These are phyloP conservation scores for Ophiosphaerella korrae DNA, from an alignment of 2,329 filamentous ascomycete genomes.

Conservation along the genomic window DNA sequence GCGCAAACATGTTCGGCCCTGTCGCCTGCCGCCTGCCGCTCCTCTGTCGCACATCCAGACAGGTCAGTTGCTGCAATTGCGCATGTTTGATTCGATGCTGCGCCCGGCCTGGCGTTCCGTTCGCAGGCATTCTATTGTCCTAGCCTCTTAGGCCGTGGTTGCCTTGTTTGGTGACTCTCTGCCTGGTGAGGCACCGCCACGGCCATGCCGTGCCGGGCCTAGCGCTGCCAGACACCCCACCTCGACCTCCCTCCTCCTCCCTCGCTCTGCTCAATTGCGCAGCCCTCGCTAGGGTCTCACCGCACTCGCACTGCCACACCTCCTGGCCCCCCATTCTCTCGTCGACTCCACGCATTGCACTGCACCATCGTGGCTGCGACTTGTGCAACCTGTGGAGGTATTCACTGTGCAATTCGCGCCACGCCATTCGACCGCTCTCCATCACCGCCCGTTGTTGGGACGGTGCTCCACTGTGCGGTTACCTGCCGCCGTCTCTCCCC, in stretches of 20 bases:
- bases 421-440: neutral
- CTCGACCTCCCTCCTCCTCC: slow-evolving; percentile 3
- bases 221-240: slow-evolving; percentile 11
- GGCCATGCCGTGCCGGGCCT: slow-evolving; percentile 23
- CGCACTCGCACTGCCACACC: slow-evolving; percentile 11
- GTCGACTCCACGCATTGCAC: slow-evolving; percentile 3
- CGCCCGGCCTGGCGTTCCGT: slow-evolving; percentile 23
- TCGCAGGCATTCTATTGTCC: slow-evolving; percentile 20
- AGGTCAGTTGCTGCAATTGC: slow-evolving; percentile 15
- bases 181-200: slow-evolving; percentile 17
- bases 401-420: slow-evolving; percentile 5
- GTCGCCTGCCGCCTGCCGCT: slow-evolving; percentile 1
- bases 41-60: slow-evolving; percentile 13
- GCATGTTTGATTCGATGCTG: slow-evolving; percentile 18
- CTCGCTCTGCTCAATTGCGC: slow-evolving; percentile 21
- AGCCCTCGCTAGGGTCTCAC: slow-evolving; percentile 24
- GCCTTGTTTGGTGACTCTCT: slow-evolving; percentile 15
- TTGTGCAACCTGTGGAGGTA: neutral
- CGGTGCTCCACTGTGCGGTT: neutral
- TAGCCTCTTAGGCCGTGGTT: slow-evolving; percentile 19
- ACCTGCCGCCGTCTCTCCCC: too few relatives aligned
- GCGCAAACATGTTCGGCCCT: slow-evolving; percentile 19
- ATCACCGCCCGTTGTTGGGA: neutral
- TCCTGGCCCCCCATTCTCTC: too few relatives aligned
- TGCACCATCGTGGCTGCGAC: slow-evolving; percentile 16